Base-by-base conservation (phyloP, 257 asterid species). In the Euphrasia confusa region DNA sequence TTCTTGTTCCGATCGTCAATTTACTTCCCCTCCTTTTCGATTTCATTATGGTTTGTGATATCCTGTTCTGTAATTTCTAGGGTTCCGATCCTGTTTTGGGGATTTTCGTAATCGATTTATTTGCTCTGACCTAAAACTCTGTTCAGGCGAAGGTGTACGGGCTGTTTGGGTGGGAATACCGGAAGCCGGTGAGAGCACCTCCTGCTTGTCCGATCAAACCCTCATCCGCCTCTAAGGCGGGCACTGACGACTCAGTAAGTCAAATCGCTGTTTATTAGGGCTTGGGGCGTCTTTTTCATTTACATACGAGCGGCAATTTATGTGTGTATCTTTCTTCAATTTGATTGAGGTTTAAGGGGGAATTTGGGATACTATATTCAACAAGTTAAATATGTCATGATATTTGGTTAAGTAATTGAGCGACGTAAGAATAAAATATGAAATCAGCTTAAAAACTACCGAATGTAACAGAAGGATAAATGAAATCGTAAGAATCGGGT, bases 1-100 rank as follows among this genome's bases (percentile, higher is more conserved):
- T 92, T 76, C 88, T 92, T 52, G 89, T 91, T 48, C 98, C 98
- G 53, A 84, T 91, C 80, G 88, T 91, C 83, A 91, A 88, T 72
- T 24, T 89, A 10, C 70, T 92, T 75, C 97, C 99, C 50, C 35
- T 84, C 48, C 73, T 92, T 76, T 87, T 92, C 75, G 86, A 92
- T 84, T 62, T 75, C 65, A 45, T 92, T 37, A 86, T 89, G 97
- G 99, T 92, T 62, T 37, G 79, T 71, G 13, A 26, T 35, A 50
- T 58, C 59, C 40, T 50, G 7, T 10, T 21, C 28, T 9, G 11
- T 21, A 27, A 64, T 50, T 55, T 66, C 58, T 61, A 66, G 66
- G 50, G 35, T 52, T 66, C 33, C 17, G 64, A 49, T 69, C 52
- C 24, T 44, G 33, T 50, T 65, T 61, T 35, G 12, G 21, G n/a